phyloP scores from a whole-genome alignment of 1,284 basidiomycete species.

The Cryptococcus sp. region DNA sequence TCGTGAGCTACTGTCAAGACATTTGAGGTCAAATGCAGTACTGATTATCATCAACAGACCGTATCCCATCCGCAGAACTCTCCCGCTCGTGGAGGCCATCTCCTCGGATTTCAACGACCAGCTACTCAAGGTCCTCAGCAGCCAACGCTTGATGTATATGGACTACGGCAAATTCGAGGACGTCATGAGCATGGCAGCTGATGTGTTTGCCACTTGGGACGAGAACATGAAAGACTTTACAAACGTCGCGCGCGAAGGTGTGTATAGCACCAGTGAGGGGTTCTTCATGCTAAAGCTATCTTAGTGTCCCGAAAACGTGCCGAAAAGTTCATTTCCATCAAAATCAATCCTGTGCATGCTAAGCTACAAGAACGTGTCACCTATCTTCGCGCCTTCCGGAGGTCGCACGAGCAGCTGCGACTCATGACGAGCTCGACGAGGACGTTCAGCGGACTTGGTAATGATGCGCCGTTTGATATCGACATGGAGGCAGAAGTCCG shows the following conservation, averaged over 20 bases:
- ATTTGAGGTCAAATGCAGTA: neutral
- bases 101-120: constrained; percentile 96
- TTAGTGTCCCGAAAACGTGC: constrained; percentile 80
- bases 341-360: constrained; percentile 85
- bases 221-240: constrained; percentile 98
- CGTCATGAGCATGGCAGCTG: constrained; percentile 71
- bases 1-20: constrained; percentile 55
- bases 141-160: constrained; percentile 86
- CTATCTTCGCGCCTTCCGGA: constrained; percentile 89
- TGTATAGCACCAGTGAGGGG: constrained; percentile 3
- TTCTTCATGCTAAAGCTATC: neutral
- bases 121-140: constrained; percentile 84
- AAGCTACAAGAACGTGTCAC: constrained; percentile 86
- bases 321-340: constrained; percentile 97
- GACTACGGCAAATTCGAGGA: constrained; percentile 93
- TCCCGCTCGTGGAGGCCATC: constrained; percentile 96
- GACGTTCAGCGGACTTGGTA: constrained; percentile 75
- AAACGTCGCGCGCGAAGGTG: constrained; percentile 84
- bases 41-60: constrained; percentile 55
- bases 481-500: constrained; percentile 96
- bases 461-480: constrained; percentile 66
- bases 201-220: constrained; percentile 93
- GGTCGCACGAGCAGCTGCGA: constrained; percentile 95
- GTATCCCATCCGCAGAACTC: constrained; percentile 91
- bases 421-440: constrained; percentile 96